Base-by-base conservation (phyloP, 1,284 basidiomycete genomes). In the Sanghuangporus baumii region DNA sequence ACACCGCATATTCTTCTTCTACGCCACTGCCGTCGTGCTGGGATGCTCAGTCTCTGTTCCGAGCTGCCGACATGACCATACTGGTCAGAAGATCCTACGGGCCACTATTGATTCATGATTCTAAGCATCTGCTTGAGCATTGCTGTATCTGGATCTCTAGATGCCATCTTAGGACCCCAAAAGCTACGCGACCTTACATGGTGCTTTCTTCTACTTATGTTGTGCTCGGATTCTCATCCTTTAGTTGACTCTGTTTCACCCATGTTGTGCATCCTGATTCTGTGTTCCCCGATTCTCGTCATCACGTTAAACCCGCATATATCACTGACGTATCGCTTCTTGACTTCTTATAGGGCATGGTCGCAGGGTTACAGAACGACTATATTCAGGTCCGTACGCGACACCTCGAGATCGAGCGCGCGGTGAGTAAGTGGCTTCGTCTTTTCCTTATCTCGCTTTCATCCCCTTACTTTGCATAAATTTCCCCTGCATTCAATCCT, bases 341-440 rank as follows among this genome's bases (percentile, higher is more conserved):
- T 46, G 5, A 58, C 7, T 62, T 14, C 38, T 43, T 36, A 8
- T 67, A 89, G 87, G 87, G 87, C 66, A 88, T 88, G 83, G 84
- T 89, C 1, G 78, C 87, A 0, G 85, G 84, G 16, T 76, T 90
- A 2, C 85, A 89, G 57, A 79, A 87, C 67, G 87, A 90, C 65
- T 76, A 79, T 2, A 78, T 80, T 1, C 74, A 83, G 7, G 73
- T 81, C 8, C 84, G 82, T 63, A 70, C 87, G 55, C 87, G 85
- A 65, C 73, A 88, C 31, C 76, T 86, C 43, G 87, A 89, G 68
- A 76, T 90, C 26, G 79, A 89, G 67, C 79, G 87, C 64, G 81
- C 85, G 47, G 88, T 89, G 68, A 71, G 80, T 74, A 52, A 9
- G 4, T 48, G 16, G n/a, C 18, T 34, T 5, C 26, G 31, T 14